These are phyloP conservation scores for Aureobasidium leucospermi DNA, from an alignment of 2,329 filamentous ascomycete species.

Conservation along the genomic window DNA sequence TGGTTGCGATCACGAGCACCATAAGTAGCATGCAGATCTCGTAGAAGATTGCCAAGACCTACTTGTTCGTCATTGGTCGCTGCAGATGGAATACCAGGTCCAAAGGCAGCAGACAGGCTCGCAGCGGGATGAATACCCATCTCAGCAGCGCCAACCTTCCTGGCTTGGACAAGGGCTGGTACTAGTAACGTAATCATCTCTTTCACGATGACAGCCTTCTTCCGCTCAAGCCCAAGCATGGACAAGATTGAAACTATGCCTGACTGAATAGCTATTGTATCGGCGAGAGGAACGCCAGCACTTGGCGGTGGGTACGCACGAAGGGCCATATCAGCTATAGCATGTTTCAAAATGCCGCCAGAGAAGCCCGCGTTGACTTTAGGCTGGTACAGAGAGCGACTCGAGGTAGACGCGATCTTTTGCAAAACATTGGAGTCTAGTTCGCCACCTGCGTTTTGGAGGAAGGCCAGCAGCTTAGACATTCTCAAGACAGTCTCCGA, in stretches of 20 bases:
- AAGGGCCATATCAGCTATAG: constrained; percentile 59
- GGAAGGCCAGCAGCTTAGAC: constrained; percentile 59
- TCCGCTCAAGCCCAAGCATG: constrained; percentile 70
- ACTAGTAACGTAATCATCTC: constrained; percentile 79
- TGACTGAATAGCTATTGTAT: constrained; percentile 71
- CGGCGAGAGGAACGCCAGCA: constrained; percentile 63
- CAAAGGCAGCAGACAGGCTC: constrained; percentile 65
- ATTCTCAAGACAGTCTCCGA: constrained; percentile 69
- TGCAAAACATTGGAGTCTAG: constrained; percentile 53
- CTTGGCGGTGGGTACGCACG: constrained; percentile 57
- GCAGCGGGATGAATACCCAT: constrained; percentile 92
- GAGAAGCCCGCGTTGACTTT: constrained; percentile 7
- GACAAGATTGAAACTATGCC: constrained; percentile 85
- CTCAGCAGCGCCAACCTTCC: constrained; percentile 90
- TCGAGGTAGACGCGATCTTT: constrained; percentile 29
- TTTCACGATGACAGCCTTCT: constrained; percentile 83
- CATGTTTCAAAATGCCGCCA: constrained; percentile 21
- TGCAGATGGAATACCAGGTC: constrained; percentile 11
- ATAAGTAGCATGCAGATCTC: constrained; percentile 14
- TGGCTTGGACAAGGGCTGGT: constrained; percentile 77
- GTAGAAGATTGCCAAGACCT: constrained; percentile 5
- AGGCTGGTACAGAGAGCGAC: constrained; percentile 2
- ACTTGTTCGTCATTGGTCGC: constrained; percentile 1
- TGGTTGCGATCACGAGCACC: constrained; percentile 11
- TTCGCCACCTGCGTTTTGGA: constrained; percentile 59